Evolutionary conservation across 78 protist species (phyloP).

Genomic region (Pelomyxa schiedti): DNA sequence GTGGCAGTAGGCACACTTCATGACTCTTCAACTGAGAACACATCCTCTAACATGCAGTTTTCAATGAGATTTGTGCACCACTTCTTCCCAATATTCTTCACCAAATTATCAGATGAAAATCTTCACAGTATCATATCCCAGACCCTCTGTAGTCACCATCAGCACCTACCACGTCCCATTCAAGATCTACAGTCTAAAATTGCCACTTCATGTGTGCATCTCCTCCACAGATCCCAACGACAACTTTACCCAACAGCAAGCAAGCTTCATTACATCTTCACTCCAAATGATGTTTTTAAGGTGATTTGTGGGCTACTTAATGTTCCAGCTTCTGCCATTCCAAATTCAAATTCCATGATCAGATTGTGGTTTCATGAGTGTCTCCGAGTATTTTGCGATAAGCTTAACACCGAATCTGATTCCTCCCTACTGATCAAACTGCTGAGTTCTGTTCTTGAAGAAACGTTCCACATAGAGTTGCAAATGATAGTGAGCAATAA

Average conservation of each 20-base stretch:
- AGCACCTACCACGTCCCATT: not conserved
- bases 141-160: slow-evolving; percentile 20
- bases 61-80: slow-evolving; percentile 73
- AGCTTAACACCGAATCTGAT: slow-evolving; percentile 68
- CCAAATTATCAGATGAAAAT: slow-evolving; percentile 45
- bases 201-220: slow-evolving; percentile 24
- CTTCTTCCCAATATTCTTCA: slow-evolving; percentile 60
- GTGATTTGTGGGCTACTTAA: slow-evolving; percentile 64
- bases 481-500: not conserved
- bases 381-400: slow-evolving; percentile 74
- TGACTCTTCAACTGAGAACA: slow-evolving; percentile 89
- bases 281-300: slow-evolving; percentile 71
- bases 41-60: slow-evolving; percentile 27
- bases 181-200: not conserved
- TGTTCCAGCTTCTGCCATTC: slow-evolving; percentile 6
- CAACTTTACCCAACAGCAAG: slow-evolving; percentile 76
- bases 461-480: not conserved
- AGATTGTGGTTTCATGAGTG: slow-evolving; percentile 82
- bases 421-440: slow-evolving; percentile 29
- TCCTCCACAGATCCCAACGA: slow-evolving; percentile 1
- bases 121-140: slow-evolving; percentile 33
- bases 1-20: slow-evolving; percentile 18
- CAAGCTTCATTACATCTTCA: slow-evolving; percentile 89
- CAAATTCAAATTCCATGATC: too few species aligned
- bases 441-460: not conserved